These are phyloP conservation scores for Corynespora cassiicola DNA, from an alignment of 2,329 filamentous ascomycete genomes.

Conservation along the genomic window DNA sequence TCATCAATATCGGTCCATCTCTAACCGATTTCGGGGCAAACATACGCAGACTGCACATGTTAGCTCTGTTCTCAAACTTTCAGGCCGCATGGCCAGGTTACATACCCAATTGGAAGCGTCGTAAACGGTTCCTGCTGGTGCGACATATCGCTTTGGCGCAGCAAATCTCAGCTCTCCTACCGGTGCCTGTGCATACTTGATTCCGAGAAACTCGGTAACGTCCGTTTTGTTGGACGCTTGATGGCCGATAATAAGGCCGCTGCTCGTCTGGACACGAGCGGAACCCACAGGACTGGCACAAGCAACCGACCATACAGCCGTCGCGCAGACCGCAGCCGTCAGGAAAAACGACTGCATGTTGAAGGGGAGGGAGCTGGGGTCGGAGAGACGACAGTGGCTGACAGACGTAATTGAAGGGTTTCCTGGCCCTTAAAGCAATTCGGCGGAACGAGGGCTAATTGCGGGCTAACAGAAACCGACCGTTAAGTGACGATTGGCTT, in stretches of 20 bases:
- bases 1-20: slow-evolving; percentile 3
- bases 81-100: background rate
- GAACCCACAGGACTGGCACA: background rate
- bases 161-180: slow-evolving; percentile 41
- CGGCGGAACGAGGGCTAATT: too few species aligned
- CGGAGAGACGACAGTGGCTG: too few species aligned
- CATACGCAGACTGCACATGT: slow-evolving; percentile 28
- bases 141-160: slow-evolving; percentile 31
- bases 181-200: slow-evolving; percentile 43
- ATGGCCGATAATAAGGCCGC: slow-evolving; percentile 41
- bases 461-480: too few species aligned
- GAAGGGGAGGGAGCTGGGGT: too few species aligned
- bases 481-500: too few species aligned
- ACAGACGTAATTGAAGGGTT: too few species aligned
- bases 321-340: slow-evolving; percentile 8
- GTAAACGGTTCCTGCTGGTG: slow-evolving; percentile 25
- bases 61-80: slow-evolving; percentile 13
- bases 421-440: too few species aligned
- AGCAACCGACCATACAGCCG: background rate
- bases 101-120: slow-evolving; percentile 31
- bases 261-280: slow-evolving; percentile 30
- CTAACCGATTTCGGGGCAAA: background rate
- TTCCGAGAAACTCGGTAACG: slow-evolving; percentile 43
- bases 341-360: slow-evolving; percentile 18
- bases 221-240: slow-evolving; percentile 24